These are phyloP conservation scores for Conticribra guillardii DNA, from an alignment of 108 stramenopile genomes.

Conservation along the genomic window DNA sequence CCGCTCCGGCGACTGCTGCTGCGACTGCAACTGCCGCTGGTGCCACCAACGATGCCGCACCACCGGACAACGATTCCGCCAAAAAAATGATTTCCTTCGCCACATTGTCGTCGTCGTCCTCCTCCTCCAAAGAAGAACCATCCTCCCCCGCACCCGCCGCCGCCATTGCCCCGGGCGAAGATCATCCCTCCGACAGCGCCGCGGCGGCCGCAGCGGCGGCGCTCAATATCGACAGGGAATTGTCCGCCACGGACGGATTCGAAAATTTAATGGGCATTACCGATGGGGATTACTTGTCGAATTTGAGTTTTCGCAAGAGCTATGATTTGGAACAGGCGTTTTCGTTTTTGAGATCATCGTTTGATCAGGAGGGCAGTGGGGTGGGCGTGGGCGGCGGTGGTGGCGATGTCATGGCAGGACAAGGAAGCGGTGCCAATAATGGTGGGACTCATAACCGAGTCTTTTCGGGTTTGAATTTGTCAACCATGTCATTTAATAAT, in stretches of 20 bases:
- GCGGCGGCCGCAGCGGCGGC: too few species aligned
- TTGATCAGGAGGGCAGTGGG: constrained; percentile 1
- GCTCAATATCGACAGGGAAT: neutral
- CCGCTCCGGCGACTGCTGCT: too few species aligned
- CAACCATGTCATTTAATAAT: constrained; percentile 12
- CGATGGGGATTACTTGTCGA: constrained; percentile 24
- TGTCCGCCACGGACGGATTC: neutral
- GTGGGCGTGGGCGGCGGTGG: constrained; percentile 1
- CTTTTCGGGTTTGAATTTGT: constrained; percentile 4
- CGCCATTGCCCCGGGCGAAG: neutral
- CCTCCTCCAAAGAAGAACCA: too few species aligned
- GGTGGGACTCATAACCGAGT: too few species aligned
- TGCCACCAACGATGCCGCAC: neutral
- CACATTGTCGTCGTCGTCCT: too few species aligned
- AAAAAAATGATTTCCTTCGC: too few species aligned
- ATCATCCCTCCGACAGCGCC: too few species aligned
- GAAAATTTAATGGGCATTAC: neutral
- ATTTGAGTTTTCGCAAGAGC: constrained; percentile 36
- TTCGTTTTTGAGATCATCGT: constrained; percentile 27
- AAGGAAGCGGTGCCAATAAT: neutral
- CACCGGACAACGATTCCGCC: too few species aligned
- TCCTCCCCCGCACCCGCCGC: too few species aligned
- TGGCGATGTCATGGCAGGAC: neutral
- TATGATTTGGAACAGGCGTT: constrained; percentile 47
- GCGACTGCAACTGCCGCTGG: too few species aligned